Base-by-base conservation (phyloP, 176 grass and related monocot species). In the Oryza nivara region DNA sequence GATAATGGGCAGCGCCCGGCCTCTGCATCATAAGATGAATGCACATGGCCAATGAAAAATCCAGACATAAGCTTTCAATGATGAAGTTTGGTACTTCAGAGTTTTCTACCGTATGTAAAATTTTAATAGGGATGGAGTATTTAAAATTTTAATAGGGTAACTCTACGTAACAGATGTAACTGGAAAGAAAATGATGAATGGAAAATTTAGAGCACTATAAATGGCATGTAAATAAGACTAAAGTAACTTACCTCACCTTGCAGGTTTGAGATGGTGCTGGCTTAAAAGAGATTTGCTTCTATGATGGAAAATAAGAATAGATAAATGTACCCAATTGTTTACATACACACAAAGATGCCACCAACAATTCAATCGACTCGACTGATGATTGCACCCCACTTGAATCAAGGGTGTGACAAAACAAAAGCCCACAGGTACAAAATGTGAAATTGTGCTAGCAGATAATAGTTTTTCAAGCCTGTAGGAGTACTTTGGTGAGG, bases 271-370 rank as follows among this genome's bases (percentile, higher is more conserved):
- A 88, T 68, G 85, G 83, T 16, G 90, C 93, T 41, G 80, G 86
- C 72, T 86, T 92, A 65, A 92, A 95, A 77, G 83, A 83, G 88
- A 92, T 92, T 87, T 95, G 93, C 72, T 90, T 88, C 43, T 90
- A 90, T 22, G 90, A 95, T 14, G 93, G 90, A 65, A 95, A 90
- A 78, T 90, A 95, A 23, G 93, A 92, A 88, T 92, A 92, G 52
- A 95, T 89, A 82, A 88, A 76, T 54, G 88, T 73, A 44, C 47
- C 47, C 49, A 52, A 52, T 49, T 4, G 4, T 49, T 49, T 49
- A 14, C 13, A 49, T 49, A 56, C 51, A 8, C 20, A n/a, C 7
- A 0, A 61, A 22, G 56, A 61, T 61, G 7, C 58, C 58, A 63
- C 20, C 20, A 54, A 10, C 56, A 61, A 61, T 61, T 22, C 20